Percentiles rank a stretch among this genome's conserved stretches.
These are phyloP conservation scores for Pseudogymnoascus sp. DNA, from an alignment of 2,329 filamentous ascomycete species.

Conservation along the genomic window DNA sequence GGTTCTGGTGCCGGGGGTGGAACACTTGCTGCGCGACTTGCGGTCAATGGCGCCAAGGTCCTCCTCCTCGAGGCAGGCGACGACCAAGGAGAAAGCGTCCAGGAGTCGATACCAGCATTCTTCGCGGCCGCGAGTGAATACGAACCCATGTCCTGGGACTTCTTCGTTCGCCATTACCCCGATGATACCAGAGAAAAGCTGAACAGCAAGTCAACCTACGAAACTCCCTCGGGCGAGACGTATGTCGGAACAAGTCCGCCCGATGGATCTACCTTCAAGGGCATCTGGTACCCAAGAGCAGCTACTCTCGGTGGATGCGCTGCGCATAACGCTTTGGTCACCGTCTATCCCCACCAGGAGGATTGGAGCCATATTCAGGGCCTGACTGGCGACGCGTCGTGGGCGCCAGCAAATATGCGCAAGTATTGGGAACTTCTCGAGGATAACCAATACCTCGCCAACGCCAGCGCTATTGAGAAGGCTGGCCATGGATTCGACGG, in stretches of 20 bases:
- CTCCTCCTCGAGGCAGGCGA: conserved; percentile 46
- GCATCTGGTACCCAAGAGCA: conserved; percentile 32
- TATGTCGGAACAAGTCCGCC: conserved; percentile 28
- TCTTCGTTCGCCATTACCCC: conserved; percentile 44
- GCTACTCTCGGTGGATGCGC: conserved; percentile 33
- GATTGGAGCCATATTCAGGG: conserved; percentile 36
- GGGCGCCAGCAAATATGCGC: conserved; percentile 35
- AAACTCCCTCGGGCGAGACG: conserved; percentile 13
- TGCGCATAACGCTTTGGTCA: conserved; percentile 30
- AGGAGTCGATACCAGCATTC: conserved; percentile 40
- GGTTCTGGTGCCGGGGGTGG: conserved; percentile 45
- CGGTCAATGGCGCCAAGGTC: conserved; percentile 41
- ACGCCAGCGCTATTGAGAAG: conserved; percentile 25
- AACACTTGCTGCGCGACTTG: conserved; percentile 41
- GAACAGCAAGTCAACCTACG: conserved; percentile 37
- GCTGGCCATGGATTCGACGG: conserved; percentile 37
- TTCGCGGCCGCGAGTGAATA: conserved; percentile 39
- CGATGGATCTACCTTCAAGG: conserved; percentile 27
- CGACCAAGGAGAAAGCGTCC: conserved; percentile 35
- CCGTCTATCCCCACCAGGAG: conserved; percentile 32
- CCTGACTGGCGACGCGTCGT: conserved; percentile 37
- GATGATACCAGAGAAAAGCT: conserved; percentile 35
- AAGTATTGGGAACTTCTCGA: conserved; percentile 36
- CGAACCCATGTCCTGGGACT: conserved; percentile 42
- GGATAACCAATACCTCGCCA: conserved; percentile 34